Base-by-base conservation (phyloP, 371 early-diverging fungal species). In the Rhizomucor pusillus region DNA sequence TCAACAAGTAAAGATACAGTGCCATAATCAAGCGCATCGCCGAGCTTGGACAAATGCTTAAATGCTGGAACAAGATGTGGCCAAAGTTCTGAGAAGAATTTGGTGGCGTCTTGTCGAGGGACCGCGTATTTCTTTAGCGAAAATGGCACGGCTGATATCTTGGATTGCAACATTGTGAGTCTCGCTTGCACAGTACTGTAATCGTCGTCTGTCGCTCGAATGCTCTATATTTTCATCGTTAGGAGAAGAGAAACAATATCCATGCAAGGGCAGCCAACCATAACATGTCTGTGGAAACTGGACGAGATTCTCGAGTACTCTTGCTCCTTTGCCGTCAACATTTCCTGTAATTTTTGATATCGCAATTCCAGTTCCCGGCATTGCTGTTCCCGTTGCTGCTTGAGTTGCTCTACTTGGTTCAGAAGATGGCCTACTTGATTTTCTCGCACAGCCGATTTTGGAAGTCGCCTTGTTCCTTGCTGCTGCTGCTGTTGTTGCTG, bases 141-240 rank as follows among this genome's bases (percentile, higher is more conserved):
- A 47, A 69, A 66, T 7, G 71, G 63, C 50, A 75, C 55, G 37
- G 68, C 34, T 25, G 67, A 64, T 35, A 69, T 71, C 18, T 63
- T 63, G 39, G 67, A 61, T 60, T 75, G 71, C 47, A 75, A 63
- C 54, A 65, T 67, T 12, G 65, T 66, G 12, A 75, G 59, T 29
- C 67, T 64, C 40, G 60, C 59, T 19, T 50, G 65, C 52, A 75
- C 69, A 36, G 75, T 75, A 14, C 65, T 63, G 51, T 66, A 69
- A 47, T 75, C 75, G 43, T 71, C 75, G 36, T 75, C 75, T 0
- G 75, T 75, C 11, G 71, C 69, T 11, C 69, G 67, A 39, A 75
- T 71, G 25, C 59, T 44, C 51, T 57, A 55, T 39, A 46, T 29
- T 3, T 16, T 19, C 41, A 19, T 14, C 37, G 14, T 37, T 37